phyloP scores from a whole-genome alignment of 2,329 filamentous ascomycete genomes.

The Exophiala calicioides region DNA sequence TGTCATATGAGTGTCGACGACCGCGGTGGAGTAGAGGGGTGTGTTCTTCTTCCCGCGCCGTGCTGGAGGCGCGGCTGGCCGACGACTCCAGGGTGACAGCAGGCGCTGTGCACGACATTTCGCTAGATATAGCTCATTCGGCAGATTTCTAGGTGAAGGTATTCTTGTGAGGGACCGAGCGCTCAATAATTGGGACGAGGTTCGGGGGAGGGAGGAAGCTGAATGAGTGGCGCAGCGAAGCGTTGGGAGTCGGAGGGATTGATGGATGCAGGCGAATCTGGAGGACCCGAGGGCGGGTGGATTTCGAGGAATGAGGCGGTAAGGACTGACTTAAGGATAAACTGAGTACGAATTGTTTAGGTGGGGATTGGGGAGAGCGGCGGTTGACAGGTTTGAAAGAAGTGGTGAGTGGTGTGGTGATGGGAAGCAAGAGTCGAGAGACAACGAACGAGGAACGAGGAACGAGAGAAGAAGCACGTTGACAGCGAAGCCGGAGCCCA shows the following conservation, averaged over 20 bases:
- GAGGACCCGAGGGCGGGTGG: not conserved
- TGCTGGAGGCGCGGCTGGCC: constrained; percentile 19
- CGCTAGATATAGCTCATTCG: constrained; percentile 12
- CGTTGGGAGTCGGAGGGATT: not conserved
- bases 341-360: not conserved
- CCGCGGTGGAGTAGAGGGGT: constrained; percentile 33
- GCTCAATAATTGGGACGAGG: constrained; percentile 2
- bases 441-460: no score
- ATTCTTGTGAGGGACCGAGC: not conserved
- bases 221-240: constrained; percentile 8
- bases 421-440: not conserved
- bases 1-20: constrained; percentile 49
- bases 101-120: constrained; percentile 24
- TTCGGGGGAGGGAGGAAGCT: constrained; percentile 5
- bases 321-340: constrained; percentile 17
- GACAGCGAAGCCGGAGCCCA: no score
- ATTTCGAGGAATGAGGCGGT: constrained; percentile 8
- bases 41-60: constrained; percentile 17
- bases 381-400: not conserved
- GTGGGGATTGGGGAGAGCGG: constrained; percentile 1
- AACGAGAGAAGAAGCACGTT: no score
- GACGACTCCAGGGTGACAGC: constrained; percentile 22
- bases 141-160: constrained; percentile 7
- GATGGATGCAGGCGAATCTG: not conserved
- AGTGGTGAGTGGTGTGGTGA: not conserved